phyloP scores from a whole-genome alignment of 2,329 filamentous ascomycete genomes.

The Fusarium sp. region DNA sequence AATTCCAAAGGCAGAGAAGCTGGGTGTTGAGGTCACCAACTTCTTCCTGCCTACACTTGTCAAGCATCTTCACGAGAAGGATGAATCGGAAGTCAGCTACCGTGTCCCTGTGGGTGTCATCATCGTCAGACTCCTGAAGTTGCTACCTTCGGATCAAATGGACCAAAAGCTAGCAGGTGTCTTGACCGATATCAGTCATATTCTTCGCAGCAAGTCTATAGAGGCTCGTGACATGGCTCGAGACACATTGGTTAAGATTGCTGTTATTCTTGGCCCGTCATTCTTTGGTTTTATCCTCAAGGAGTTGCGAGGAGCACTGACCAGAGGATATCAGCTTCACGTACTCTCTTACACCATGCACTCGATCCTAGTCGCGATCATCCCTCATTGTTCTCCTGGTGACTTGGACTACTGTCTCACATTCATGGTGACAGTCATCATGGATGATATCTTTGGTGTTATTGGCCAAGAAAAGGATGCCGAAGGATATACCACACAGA shows the following conservation, averaged over 20 bases:
- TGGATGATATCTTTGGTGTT: slow-evolving; percentile 97
- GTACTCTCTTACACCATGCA: slow-evolving; percentile 96
- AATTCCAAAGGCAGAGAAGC: slow-evolving; percentile 76
- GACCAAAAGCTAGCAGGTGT: slow-evolving; percentile 83
- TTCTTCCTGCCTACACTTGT: slow-evolving; percentile 84
- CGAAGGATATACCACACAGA: slow-evolving; percentile 93
- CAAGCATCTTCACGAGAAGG: slow-evolving; percentile 92
- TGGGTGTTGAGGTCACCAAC: slow-evolving; percentile 79
- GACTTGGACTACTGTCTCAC: slow-evolving; percentile 90
- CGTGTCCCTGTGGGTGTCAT: slow-evolving; percentile 92
- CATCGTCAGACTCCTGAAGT: slow-evolving; percentile 86
- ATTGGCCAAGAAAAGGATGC: slow-evolving; percentile 97
- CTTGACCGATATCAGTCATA: slow-evolving; percentile 92
- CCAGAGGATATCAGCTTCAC: slow-evolving; percentile 91
- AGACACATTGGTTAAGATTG: slow-evolving; percentile 88
- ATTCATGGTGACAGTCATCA: slow-evolving; percentile 85
- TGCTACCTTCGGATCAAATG: slow-evolving; percentile 82
- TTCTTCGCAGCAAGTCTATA: slow-evolving; percentile 88
- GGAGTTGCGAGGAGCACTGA: slow-evolving; percentile 86
- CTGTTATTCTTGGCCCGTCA: slow-evolving; percentile 81
- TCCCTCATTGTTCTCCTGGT: slow-evolving; percentile 81
- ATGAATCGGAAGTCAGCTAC: slow-evolving; percentile 93
- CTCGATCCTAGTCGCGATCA: slow-evolving; percentile 84
- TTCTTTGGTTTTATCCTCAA: slow-evolving; percentile 96
- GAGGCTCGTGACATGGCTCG: slow-evolving; percentile 93